Conservation (phyloP, 2,329 filamentous ascomycete genomes). For the Fusarium humuli region DNA sequence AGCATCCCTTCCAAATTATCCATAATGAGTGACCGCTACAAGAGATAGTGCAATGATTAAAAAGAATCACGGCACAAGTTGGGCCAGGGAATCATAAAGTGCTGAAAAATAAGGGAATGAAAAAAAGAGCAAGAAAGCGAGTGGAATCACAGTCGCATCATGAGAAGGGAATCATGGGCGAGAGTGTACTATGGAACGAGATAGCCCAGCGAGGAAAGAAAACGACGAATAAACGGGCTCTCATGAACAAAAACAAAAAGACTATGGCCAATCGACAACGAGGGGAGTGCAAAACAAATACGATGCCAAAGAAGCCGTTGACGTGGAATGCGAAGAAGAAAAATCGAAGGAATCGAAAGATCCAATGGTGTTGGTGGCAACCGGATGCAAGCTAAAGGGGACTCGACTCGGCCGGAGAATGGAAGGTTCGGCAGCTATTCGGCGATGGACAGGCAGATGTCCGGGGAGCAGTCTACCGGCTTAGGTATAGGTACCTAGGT, state of each 20-base stretch:
- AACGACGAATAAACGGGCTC: conserved; percentile 7
- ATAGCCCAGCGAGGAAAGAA: neutral
- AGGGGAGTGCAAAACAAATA: conserved; percentile 7
- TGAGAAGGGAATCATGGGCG: conserved; percentile 36
- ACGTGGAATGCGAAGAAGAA: conserved; percentile 25
- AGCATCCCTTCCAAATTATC: conserved; percentile 60
- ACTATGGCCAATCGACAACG: conserved; percentile 7
- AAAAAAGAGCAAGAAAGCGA: conserved; percentile 1
- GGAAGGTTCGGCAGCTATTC: conserved; percentile 34
- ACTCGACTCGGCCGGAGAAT: conserved; percentile 42
- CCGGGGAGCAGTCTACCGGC: neutral
- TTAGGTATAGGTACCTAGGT: neutral
- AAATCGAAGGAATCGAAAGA: conserved; percentile 25
- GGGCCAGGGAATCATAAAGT: neutral
- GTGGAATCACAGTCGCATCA: conserved; percentile 44
- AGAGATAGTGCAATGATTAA: neutral
- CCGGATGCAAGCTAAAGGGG: conserved; percentile 37
- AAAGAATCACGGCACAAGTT: neutral
- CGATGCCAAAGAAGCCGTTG: conserved; percentile 17
- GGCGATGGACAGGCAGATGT: conserved; percentile 13
- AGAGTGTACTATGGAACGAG: conserved; percentile 5
- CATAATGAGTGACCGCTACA: conserved; percentile 45
- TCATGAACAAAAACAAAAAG: conserved; percentile 4
- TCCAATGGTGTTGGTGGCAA: conserved; percentile 33
- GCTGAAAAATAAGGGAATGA: neutral